phyloP scores from a whole-genome alignment of 768 basidiomycete genomes.

The Lactifluus echinatus region DNA sequence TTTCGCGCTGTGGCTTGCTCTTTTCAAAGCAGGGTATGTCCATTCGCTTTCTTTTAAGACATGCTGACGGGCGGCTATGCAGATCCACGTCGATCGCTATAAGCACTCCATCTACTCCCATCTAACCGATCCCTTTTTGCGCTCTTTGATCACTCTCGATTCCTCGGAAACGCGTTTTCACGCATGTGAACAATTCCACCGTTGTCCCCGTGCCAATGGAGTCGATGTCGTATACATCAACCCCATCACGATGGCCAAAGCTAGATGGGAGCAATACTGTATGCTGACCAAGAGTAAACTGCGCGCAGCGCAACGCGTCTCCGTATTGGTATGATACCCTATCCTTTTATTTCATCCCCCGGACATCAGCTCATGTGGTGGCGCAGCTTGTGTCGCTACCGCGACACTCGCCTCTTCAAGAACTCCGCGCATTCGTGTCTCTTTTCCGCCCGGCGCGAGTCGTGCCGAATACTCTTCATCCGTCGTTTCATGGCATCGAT shows the following conservation, averaged over 20 bases:
- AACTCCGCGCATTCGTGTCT: conserved; percentile 70
- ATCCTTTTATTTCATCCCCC: neutral
- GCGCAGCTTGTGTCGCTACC: conserved; percentile 70
- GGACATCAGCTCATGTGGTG: neutral
- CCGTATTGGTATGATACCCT: conserved; percentile 50
- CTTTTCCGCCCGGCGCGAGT: conserved; percentile 73
- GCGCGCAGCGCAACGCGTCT: conserved; percentile 37
- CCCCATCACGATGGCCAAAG: conserved; percentile 62
- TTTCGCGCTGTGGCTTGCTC: conserved; percentile 62
- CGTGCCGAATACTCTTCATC: conserved; percentile 71
- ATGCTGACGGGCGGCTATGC: neutral
- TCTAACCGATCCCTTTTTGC: conserved; percentile 51
- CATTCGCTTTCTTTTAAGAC: neutral
- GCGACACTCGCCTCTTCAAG: conserved; percentile 82
- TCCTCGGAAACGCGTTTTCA: conserved; percentile 70
- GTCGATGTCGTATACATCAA: conserved; percentile 76
- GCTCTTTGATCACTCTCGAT: conserved; percentile 52
- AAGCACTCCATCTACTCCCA: conserved; percentile 61
- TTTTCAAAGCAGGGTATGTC: conserved; percentile 54
- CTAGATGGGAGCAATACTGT: conserved; percentile 44
- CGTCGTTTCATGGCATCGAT: conserved; percentile 46
- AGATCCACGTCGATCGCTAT: conserved; percentile 91
- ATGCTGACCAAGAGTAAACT: conserved; percentile 38
- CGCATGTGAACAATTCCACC: conserved; percentile 80
- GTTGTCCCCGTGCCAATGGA: conserved; percentile 45